These are phyloP conservation scores for Mycena vitilis DNA, from an alignment of 768 basidiomycete species.

Conservation along the genomic window DNA sequence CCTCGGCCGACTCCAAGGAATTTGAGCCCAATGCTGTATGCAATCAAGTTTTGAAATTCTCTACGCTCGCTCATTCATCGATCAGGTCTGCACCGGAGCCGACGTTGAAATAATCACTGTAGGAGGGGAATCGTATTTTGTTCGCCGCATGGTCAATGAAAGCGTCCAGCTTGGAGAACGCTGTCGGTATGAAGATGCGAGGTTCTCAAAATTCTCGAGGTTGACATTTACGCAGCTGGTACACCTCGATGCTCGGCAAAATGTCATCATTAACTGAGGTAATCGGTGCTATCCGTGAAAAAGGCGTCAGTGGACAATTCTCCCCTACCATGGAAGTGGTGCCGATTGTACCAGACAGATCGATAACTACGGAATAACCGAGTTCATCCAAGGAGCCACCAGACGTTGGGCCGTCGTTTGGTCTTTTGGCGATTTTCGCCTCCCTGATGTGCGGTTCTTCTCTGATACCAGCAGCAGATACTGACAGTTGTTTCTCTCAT, in stretches of 20 bases:
- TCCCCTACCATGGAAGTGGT: neutral
- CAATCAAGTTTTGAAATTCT: slow-evolving; percentile 16
- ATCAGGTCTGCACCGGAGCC: slow-evolving; percentile 87
- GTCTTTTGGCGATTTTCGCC: slow-evolving; percentile 72
- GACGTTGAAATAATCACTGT: slow-evolving; percentile 89
- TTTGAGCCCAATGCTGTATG: slow-evolving; percentile 77
- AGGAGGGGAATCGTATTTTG: slow-evolving; percentile 89
- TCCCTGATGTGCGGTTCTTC: slow-evolving; percentile 77
- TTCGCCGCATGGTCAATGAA: slow-evolving; percentile 81
- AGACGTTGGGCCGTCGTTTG: slow-evolving; percentile 94
- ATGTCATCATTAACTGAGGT: slow-evolving; percentile 76
- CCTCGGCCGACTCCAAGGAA: slow-evolving; percentile 72
- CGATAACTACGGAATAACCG: slow-evolving; percentile 86
- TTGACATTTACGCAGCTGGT: slow-evolving; percentile 72
- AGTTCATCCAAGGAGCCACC: slow-evolving; percentile 89
- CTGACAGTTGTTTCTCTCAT: neutral
- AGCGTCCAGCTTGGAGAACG: slow-evolving; percentile 61
- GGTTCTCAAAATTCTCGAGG: neutral
- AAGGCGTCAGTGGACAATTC: slow-evolving; percentile 41
- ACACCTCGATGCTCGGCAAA: slow-evolving; percentile 93
- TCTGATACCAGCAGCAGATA: neutral
- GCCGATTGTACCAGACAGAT: slow-evolving; percentile 59
- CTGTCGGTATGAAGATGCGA: slow-evolving; percentile 63
- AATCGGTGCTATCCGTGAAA: slow-evolving; percentile 62
- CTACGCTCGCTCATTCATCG: neutral